These are phyloP conservation scores for Lipomyces spencermartinsiae DNA, from an alignment of 805 yeast species.

Conservation along the genomic window DNA sequence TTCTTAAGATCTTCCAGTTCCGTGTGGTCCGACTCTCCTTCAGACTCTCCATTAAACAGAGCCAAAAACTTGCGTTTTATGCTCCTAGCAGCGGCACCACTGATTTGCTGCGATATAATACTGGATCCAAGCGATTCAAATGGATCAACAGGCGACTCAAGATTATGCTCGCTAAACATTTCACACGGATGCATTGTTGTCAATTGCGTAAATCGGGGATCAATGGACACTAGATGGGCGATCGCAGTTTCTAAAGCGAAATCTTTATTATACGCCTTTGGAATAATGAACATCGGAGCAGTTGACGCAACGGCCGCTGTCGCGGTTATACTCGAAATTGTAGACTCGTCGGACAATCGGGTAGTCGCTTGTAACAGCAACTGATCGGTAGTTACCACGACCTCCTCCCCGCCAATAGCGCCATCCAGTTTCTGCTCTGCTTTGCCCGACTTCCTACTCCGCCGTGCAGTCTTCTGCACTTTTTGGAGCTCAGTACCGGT, in stretches of 20 bases:
- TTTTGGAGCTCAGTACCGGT: neutral
- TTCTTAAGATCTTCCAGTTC: slow-evolving; percentile 11
- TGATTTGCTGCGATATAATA: slow-evolving; percentile 74
- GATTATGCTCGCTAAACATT: slow-evolving; percentile 17
- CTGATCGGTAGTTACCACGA: neutral
- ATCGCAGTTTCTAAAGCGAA: slow-evolving; percentile 26
- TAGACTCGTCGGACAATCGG: neutral
- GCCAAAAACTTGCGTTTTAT: slow-evolving; percentile 58
- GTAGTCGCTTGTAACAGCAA: neutral
- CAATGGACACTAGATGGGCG: slow-evolving; percentile 34
- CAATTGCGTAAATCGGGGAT: slow-evolving; percentile 28
- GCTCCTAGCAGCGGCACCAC: slow-evolving; percentile 79
- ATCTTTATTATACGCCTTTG: slow-evolving; percentile 25
- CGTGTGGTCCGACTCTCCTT: slow-evolving; percentile 19
- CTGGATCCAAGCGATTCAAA: slow-evolving; percentile 54
- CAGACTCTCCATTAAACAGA: slow-evolving; percentile 44
- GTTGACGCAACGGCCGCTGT: slow-evolving; percentile 3
- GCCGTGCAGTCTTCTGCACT: slow-evolving; percentile 6
- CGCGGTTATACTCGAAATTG: neutral
- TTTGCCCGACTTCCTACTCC: neutral
- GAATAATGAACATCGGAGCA: slow-evolving; percentile 56
- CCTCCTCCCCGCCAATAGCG: neutral
- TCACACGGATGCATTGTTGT: slow-evolving; percentile 27
- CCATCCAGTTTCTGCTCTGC: neutral
- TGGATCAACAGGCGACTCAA: slow-evolving; percentile 42